Evolutionary conservation across 768 basidiomycete genomes (phyloP).

Genomic region (Termitomyces sp.): DNA sequence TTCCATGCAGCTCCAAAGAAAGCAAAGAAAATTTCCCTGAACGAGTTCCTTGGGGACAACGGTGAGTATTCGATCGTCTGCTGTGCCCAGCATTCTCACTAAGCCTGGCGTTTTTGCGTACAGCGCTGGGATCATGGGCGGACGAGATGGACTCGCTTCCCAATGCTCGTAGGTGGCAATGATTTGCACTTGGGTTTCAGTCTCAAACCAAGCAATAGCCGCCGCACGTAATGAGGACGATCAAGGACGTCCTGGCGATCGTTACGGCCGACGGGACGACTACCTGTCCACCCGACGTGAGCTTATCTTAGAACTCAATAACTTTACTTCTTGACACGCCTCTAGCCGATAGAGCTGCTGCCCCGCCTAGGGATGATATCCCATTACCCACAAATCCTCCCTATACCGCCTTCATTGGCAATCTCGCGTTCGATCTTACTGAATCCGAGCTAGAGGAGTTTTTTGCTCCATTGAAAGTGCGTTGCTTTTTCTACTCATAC

Average conservation of each 20-base stretch:
- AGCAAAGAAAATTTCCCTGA: conserved; percentile 89
- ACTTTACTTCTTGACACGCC: conserved; percentile 12
- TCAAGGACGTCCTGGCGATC: conserved; percentile 49
- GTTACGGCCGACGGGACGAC: conserved; percentile 62
- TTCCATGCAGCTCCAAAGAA: conserved; percentile 75
- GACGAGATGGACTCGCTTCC: conserved; percentile 97
- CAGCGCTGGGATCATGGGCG: conserved; percentile 94
- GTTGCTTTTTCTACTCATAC: neutral
- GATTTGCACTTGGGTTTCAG: conserved; percentile 2
- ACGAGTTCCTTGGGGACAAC: conserved; percentile 87
- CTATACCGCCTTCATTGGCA: conserved; percentile 96
- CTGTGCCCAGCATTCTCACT: conserved; percentile 8
- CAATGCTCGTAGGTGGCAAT: conserved; percentile 76
- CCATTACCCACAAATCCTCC: conserved; percentile 95
- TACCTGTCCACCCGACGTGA: conserved; percentile 60
- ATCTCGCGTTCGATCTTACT: conserved; percentile 89
- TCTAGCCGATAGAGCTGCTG: conserved; percentile 54
- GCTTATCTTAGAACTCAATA: conserved; percentile 23
- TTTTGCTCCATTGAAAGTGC: conserved; percentile 68
- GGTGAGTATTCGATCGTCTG: conserved; percentile 49
- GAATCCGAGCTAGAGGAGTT: conserved; percentile 81
- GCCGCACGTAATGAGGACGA: conserved; percentile 72
- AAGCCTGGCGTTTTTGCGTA: conserved; percentile 16
- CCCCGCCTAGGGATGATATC: conserved; percentile 78
- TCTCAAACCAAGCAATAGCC: conserved; percentile 41